phyloP scores from a whole-genome alignment of 1,284 basidiomycete genomes.

The Cystobasidiaceae sp. region DNA sequence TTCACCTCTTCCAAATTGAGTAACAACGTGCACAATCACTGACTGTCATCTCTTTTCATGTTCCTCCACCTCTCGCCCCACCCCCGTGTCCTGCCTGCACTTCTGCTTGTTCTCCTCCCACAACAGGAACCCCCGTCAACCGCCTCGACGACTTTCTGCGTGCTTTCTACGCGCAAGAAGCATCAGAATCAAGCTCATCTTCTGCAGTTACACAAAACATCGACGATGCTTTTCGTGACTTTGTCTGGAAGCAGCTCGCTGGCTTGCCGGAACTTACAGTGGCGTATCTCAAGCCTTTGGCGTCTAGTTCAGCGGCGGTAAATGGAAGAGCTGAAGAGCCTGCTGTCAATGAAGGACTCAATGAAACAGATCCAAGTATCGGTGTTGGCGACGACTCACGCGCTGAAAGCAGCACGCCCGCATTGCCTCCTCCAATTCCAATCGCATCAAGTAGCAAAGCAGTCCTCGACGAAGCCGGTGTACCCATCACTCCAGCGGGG shows the following conservation, averaged over 20 bases:
- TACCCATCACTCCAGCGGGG: background rate
- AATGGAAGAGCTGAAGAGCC: background rate
- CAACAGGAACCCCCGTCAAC: constrained; percentile 42
- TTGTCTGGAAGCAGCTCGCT: constrained; percentile 70
- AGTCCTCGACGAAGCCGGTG: background rate
- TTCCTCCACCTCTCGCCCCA: too few relatives aligned
- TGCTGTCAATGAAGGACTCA: background rate
- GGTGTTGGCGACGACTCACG: background rate
- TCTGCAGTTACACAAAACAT: constrained; percentile 53
- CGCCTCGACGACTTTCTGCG: constrained; percentile 10
- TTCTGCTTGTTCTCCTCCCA: too few relatives aligned
- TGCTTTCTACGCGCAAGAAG: constrained; percentile 12
- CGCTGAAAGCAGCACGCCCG: background rate
- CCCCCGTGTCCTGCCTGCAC: too few relatives aligned
- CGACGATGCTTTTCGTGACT: constrained; percentile 69
- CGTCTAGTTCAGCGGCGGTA: too few relatives aligned
- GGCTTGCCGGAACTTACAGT: constrained; percentile 65
- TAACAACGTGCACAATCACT: background rate
- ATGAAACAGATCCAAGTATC: too few relatives aligned
- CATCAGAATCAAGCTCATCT: background rate
- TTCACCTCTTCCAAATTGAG: background rate
- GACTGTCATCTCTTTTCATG: constrained; percentile 54
- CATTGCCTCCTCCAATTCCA: constrained; percentile 53
- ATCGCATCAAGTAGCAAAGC: constrained; percentile 69
- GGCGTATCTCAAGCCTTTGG: constrained; percentile 48